Conservation (phyloP, 2,329 filamentous ascomycete species). For the Coleophoma crateriformis region DNA sequence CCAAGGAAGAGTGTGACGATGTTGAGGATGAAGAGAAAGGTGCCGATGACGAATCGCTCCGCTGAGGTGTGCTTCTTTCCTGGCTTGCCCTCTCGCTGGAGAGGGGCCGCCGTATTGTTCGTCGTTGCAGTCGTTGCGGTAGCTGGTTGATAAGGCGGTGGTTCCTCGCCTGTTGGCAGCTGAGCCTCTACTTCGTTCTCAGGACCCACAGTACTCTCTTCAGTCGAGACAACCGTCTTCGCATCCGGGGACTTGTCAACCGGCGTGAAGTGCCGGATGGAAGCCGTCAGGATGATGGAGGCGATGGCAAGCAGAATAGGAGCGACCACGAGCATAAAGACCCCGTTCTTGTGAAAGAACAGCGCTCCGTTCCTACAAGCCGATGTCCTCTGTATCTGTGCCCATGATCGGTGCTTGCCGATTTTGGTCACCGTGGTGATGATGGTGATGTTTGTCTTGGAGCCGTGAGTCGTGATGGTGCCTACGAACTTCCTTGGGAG, state of each 20-base stretch:
- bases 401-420: background rate
- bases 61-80: conserved; percentile 4
- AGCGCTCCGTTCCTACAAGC: background rate
- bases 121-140: background rate
- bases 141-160: conserved; percentile 9
- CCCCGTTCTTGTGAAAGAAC: background rate
- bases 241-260: no score
- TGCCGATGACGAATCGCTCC: conserved; percentile 7
- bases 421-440: no score
- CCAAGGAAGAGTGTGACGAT: conserved; percentile 1
- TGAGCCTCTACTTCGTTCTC: no score
- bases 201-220: no score
- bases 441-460: no score
- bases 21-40: background rate
- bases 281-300: background rate
- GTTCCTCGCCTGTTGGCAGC: conserved; percentile 3
- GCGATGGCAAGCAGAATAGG: background rate
- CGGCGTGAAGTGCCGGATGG: background rate
- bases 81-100: background rate
- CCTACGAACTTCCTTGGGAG: no score
- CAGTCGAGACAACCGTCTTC: no score
- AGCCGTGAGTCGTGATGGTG: no score
- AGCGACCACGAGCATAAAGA: background rate
- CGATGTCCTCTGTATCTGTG: background rate
- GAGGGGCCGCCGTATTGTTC: background rate